Evolutionary conservation across 805 yeast species (phyloP), one percentile per base, ranked within the genome.

Genomic region (Vanderwaltozyma polyspora): DNA sequence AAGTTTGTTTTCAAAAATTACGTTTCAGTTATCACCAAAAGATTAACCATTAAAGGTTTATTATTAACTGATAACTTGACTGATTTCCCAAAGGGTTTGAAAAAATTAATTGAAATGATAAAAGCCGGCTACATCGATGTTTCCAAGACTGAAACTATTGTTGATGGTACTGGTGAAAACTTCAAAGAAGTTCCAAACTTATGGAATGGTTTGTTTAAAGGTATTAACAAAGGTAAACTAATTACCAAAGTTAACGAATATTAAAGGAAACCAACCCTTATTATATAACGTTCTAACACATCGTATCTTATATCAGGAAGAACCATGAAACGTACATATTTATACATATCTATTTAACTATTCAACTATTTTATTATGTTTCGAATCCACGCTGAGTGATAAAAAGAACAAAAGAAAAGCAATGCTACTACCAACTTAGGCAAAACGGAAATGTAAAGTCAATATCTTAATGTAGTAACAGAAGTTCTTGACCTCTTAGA

Each of bases 21-120:
- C 60, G 39, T 52, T 11, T 42, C 55, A 32, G 65, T 76, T 26
- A 63, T 74, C 41, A 57, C 63, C 28, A 71, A 65, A 49, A 64
- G 80, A 49, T 51, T 77, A 34, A 61, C 58, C 0, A 63, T 74
- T 21, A 60, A 58, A 40, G 83, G 84, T 18, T 65, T 76, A 45
- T 63, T 76, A 23, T 61, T 73, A 15, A 44, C 59, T 29, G 79
- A 76, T 45, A 62, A 59, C 43, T 33, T 35, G 4, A 53, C 48
- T 7, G 51, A 64, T 21, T 62, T 63, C 41, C 60, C 60, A 4
- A 53, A 56, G 33, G 75, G 65, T 6, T 43, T 60, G 31, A 42
- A 35, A 12, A 59, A 52, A 26, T 50, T 74, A 31, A 48, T 45
- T 17, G 44, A 50, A 11, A 63, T 61, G 43, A 51, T 71, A 34